A percentile compares a stretch with the other conserved stretches of the same genome.
These are phyloP conservation scores for Solanum sejunctum DNA, from an alignment of 257 asterid species.

Conservation along the genomic window DNA sequence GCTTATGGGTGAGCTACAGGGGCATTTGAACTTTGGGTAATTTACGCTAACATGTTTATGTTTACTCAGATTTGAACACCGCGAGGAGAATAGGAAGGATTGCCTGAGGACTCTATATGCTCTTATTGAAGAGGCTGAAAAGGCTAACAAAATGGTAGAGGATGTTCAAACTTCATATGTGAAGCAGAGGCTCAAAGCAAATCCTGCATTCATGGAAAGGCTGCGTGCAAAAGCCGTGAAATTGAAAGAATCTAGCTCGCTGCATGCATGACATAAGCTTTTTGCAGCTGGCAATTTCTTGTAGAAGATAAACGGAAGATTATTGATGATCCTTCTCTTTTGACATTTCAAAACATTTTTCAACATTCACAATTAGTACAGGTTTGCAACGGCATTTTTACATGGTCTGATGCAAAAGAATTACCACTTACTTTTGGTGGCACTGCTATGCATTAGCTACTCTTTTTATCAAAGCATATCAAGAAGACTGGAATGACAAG, in stretches of 20 bases:
- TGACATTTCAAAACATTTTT: neutral
- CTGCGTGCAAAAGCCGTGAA: conserved; percentile 41
- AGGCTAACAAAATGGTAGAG: conserved; percentile 57
- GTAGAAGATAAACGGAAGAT: neutral
- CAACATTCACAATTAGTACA: neutral
- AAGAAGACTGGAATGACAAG: neutral
- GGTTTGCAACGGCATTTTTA: neutral
- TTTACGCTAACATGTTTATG: neutral
- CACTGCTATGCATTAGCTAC: neutral
- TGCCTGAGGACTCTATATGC: conserved; percentile 72
- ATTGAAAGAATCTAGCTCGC: conserved; percentile 9
- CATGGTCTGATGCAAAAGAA: neutral
- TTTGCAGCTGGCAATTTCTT: neutral
- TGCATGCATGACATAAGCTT: conserved; percentile 13
- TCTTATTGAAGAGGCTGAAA: conserved; percentile 74
- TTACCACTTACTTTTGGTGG: neutral
- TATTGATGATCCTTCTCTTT: neutral
- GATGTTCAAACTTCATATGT: conserved; percentile 44
- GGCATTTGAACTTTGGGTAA: neutral
- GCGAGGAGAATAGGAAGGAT: conserved; percentile 94
- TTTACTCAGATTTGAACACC: conserved; percentile 59
- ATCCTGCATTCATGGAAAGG: conserved; percentile 69
- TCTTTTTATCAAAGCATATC: neutral
- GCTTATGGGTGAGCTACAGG: neutral
- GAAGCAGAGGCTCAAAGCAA: conserved; percentile 65